Percentiles rank a stretch among this genome's conserved stretches.
These are phyloP conservation scores for Phytopythium mirpurense DNA, from an alignment of 352 stramenopile genomes.

Conservation along the genomic window DNA sequence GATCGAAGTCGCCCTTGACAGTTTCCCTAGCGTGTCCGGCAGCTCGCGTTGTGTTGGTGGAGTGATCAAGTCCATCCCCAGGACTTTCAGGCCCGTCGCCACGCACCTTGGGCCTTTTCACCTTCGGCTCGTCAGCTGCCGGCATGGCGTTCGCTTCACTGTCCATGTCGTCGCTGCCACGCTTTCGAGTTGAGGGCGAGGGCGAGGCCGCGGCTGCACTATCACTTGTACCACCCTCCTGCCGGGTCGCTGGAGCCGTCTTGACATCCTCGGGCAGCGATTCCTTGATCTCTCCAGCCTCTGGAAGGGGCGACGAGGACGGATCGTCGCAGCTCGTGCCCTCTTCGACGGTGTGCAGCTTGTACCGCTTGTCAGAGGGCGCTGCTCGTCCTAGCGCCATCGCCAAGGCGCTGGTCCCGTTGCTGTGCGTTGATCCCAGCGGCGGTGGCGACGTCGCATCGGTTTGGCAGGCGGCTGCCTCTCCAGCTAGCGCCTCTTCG, in stretches of 20 bases:
- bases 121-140: background rate
- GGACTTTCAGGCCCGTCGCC: background rate
- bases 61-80: no score
- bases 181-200: background rate
- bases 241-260: background rate
- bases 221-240: no score
- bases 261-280: background rate
- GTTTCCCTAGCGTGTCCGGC: no score
- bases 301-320: no score
- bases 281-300: background rate
- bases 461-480: background rate
- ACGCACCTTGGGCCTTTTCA: conserved; percentile 5
- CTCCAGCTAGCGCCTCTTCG: background rate
- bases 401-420: background rate
- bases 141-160: no score
- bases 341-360: background rate
- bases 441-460: background rate
- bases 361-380: background rate
- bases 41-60: no score
- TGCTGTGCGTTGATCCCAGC: no score
- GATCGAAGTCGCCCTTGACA: background rate
- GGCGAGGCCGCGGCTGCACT: background rate
- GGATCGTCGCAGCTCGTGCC: background rate
- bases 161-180: background rate
- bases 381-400: background rate